Conservation (phyloP, 139 green algal species). For the Microglena sp. region DNA sequence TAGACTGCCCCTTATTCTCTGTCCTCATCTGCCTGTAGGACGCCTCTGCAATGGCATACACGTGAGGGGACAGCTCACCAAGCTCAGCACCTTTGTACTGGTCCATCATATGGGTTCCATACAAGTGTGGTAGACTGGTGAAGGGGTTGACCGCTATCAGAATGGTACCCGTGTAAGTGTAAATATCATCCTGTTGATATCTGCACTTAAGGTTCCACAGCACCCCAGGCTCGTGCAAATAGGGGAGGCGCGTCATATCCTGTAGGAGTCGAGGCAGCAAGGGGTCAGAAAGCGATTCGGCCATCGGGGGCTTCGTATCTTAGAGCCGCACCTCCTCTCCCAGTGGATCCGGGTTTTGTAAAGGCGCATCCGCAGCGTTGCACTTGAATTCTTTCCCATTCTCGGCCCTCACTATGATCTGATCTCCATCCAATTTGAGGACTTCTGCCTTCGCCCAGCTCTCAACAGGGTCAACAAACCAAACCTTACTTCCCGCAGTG, state of each 20-base stretch:
- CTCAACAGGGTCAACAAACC: constrained; percentile 51
- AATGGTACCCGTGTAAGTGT: constrained; percentile 86
- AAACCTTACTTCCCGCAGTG: constrained; percentile 62
- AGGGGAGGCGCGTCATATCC: not conserved
- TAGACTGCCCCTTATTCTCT: constrained; percentile 63
- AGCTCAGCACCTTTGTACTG: constrained; percentile 65
- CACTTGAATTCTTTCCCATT: constrained; percentile 27
- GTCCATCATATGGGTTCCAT: constrained; percentile 75
- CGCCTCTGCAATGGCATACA: constrained; percentile 75
- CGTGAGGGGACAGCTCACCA: constrained; percentile 81
- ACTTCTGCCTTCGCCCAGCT: constrained; percentile 74
- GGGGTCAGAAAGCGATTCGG: too few relatives aligned
- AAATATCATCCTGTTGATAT: constrained; percentile 74
- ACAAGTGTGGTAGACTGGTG: constrained; percentile 58
- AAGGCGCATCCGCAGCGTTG: constrained; percentile 53
- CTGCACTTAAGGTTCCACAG: constrained; percentile 70
- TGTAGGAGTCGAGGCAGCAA: too few relatives aligned
- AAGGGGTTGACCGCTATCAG: constrained; percentile 91
- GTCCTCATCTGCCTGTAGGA: constrained; percentile 72
- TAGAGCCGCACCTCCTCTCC: constrained; percentile 78
- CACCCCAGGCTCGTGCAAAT: constrained; percentile 46
- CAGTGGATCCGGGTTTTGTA: constrained; percentile 65
- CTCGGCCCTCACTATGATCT: constrained; percentile 45
- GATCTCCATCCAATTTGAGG: constrained; percentile 29
- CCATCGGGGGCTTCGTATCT: too few relatives aligned